Evolutionary conservation across 106 monocot genomes (phyloP), one percentile per base, ranked within the genome.

Genomic region (Posidonia australis): DNA sequence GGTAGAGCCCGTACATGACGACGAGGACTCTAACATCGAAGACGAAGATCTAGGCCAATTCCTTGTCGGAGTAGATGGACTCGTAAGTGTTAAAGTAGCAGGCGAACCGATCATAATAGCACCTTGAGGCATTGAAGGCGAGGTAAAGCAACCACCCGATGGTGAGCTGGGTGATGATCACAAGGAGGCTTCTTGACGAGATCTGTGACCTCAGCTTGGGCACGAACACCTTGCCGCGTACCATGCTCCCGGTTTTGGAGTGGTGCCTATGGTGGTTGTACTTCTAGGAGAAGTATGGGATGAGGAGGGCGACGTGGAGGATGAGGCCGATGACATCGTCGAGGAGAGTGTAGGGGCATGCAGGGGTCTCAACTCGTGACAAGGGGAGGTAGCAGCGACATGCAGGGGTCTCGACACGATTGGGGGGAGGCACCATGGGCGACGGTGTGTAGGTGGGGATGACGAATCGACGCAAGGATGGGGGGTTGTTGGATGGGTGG

Each of bases 211-310:
- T 89, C n/a, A n/a, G n/a, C n/a, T n/a, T n/a, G n/a, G n/a, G n/a
- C n/a, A n/a, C n/a, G n/a, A n/a, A n/a, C n/a, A n/a, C n/a, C n/a
- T n/a, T n/a, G n/a, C n/a, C n/a, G n/a, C n/a, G n/a, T n/a, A n/a
- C n/a, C n/a, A n/a, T n/a, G n/a, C n/a, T n/a, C n/a, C n/a, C n/a
- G n/a, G n/a, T n/a, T n/a, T n/a, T n/a, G n/a, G n/a, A n/a, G 68
- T 93, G 93, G 70, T 89, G 89, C 14, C 93, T 78, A 9, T 89
- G 80, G 52, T 93, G 93, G 70, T 74, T 77, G 83, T 83, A 83
- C 67, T 93, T 93, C 85, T 83, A 93, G 11, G 93, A 93, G 16
- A 93, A n/a, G n/a, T n/a, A n/a, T n/a, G n/a, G n/a, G n/a, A n/a
- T n/a, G n/a, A n/a, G n/a, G n/a, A n/a, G n/a, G 75, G 73, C 48